Evolutionary conservation across 1,284 basidiomycete genomes (phyloP).

Genomic region (Ustilago esculenta): DNA sequence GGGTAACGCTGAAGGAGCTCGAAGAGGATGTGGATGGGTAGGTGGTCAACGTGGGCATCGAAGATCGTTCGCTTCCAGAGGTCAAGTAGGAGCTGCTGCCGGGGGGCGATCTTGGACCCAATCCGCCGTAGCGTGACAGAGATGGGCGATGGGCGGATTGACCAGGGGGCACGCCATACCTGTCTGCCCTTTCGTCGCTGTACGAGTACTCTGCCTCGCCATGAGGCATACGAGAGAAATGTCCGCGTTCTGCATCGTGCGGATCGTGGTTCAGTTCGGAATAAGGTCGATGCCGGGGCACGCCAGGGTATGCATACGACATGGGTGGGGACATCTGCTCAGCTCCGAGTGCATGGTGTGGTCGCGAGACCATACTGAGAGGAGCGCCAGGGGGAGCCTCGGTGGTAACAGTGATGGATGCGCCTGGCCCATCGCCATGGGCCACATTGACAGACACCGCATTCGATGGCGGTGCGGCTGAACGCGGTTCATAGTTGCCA

Average conservation of each 20-base stretch:
- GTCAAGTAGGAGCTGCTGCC: conserved; percentile 22
- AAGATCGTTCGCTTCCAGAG: conserved; percentile 32
- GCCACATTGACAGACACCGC: conserved; percentile 25
- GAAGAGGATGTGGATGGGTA: conserved; percentile 24
- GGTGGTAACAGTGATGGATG: conserved; percentile 22
- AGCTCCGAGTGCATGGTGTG: conserved; percentile 1
- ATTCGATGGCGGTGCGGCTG: neutral
- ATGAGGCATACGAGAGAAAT: conserved; percentile 17
- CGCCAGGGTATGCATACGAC: conserved; percentile 10
- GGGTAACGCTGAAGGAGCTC: conserved; percentile 16
- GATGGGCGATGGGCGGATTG: conserved; percentile 21
- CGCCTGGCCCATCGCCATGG: conserved; percentile 31
- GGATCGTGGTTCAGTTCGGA: conserved; percentile 15
- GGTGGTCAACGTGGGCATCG: conserved; percentile 19
- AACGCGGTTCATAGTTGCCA: conserved; percentile 14
- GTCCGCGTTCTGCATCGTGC: conserved; percentile 18
- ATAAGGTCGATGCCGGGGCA: conserved; percentile 26
- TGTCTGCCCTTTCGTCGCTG: conserved; percentile 17
- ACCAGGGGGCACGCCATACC: conserved; percentile 15
- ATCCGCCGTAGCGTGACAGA: conserved; percentile 12
- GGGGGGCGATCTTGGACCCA: conserved; percentile 18
- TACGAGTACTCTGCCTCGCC: conserved; percentile 26
- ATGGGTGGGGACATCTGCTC: conserved; percentile 24
- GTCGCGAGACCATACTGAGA: conserved; percentile 14
- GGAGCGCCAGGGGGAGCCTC: conserved; percentile 12